phyloP scores from a whole-genome alignment of 1,284 basidiomycete species.

The Sparassis latifolia region DNA sequence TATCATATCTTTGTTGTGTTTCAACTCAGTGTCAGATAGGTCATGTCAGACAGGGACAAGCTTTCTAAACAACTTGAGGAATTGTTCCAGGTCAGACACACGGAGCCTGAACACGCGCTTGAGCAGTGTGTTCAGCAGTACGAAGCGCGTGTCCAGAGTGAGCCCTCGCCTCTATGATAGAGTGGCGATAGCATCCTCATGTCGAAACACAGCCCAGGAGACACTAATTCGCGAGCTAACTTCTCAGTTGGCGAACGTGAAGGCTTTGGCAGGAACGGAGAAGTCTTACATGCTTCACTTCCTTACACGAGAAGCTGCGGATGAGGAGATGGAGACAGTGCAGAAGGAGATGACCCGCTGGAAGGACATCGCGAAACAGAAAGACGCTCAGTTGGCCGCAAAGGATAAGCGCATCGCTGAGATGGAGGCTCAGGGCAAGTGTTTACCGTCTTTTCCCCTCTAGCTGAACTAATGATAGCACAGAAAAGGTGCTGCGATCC shows the following conservation, averaged over 20 bases:
- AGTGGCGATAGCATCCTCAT: background rate
- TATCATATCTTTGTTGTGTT: background rate
- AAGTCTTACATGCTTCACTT: slow-evolving; percentile 43
- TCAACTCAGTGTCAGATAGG: slow-evolving; percentile 11
- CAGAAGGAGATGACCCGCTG: slow-evolving; percentile 43
- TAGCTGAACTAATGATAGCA: background rate
- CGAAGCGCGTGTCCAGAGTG: slow-evolving; percentile 47
- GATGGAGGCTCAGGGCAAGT: slow-evolving; percentile 41
- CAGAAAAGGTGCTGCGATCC: slow-evolving; percentile 33
- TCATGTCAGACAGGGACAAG: slow-evolving; percentile 35
- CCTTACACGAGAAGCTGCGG: slow-evolving; percentile 64
- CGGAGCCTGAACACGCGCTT: slow-evolving; percentile 55
- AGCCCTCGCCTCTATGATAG: slow-evolving; percentile 9
- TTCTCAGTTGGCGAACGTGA: slow-evolving; percentile 42
- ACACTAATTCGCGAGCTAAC: slow-evolving; percentile 51
- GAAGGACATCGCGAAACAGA: slow-evolving; percentile 38
- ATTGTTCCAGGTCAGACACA: slow-evolving; percentile 44
- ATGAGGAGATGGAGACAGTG: slow-evolving; percentile 53
- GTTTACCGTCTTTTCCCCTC: background rate
- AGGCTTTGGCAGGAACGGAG: slow-evolving; percentile 42
- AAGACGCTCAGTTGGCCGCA: slow-evolving; percentile 36
- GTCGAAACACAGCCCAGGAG: slow-evolving; percentile 42
- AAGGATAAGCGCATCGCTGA: slow-evolving; percentile 40
- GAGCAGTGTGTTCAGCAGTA: slow-evolving; percentile 41
- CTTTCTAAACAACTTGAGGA: slow-evolving; percentile 52